A percentile compares a stretch with the other conserved stretches of the same genome.
Evolutionary conservation across 2,329 filamentous ascomycete genomes (phyloP).

Genomic region (Cyphellophora attinorum): DNA sequence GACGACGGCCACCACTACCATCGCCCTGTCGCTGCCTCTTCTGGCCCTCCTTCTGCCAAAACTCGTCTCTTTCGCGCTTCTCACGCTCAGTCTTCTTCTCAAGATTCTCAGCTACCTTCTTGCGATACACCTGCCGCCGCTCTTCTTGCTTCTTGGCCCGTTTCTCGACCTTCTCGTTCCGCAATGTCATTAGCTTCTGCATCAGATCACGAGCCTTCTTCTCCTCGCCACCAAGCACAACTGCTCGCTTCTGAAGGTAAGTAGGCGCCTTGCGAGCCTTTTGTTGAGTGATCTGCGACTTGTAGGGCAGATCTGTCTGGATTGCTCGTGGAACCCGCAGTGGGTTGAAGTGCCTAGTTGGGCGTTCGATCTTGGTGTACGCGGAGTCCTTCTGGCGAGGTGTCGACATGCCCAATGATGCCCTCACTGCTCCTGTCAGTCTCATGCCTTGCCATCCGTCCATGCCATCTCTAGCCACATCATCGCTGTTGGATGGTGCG

Average conservation of each 20-base stretch:
- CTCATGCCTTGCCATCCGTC: conserved; percentile 79
- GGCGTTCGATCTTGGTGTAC: conserved; percentile 57
- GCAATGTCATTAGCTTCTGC: conserved; percentile 82
- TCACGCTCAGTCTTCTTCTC: conserved; percentile 82
- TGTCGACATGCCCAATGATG: conserved; percentile 62
- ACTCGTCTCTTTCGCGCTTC: conserved; percentile 86
- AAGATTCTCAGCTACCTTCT: conserved; percentile 69
- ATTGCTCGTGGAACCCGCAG: conserved; percentile 38
- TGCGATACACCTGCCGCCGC: conserved; percentile 67
- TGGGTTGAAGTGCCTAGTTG: conserved; percentile 66
- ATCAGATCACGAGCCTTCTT: conserved; percentile 78
- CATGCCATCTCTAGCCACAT: conserved; percentile 21
- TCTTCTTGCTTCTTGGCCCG: conserved; percentile 79
- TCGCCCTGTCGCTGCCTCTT: conserved; percentile 54
- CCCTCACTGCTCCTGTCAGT: conserved; percentile 81
- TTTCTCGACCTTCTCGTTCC: conserved; percentile 85
- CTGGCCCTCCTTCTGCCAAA: conserved; percentile 83
- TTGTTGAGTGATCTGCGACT: conserved; percentile 77
- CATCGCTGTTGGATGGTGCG: conserved; percentile 23
- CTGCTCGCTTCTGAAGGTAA: conserved; percentile 91
- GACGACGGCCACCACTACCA: conserved; percentile 40
- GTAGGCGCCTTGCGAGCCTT: conserved; percentile 71
- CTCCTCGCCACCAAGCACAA: conserved; percentile 79
- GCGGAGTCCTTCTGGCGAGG: conserved; percentile 75
- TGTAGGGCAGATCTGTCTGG: conserved; percentile 79